These are phyloP conservation scores for Eucalyptus pauciflora DNA, from an alignment of 345 rosid genomes.

Conservation along the genomic window DNA sequence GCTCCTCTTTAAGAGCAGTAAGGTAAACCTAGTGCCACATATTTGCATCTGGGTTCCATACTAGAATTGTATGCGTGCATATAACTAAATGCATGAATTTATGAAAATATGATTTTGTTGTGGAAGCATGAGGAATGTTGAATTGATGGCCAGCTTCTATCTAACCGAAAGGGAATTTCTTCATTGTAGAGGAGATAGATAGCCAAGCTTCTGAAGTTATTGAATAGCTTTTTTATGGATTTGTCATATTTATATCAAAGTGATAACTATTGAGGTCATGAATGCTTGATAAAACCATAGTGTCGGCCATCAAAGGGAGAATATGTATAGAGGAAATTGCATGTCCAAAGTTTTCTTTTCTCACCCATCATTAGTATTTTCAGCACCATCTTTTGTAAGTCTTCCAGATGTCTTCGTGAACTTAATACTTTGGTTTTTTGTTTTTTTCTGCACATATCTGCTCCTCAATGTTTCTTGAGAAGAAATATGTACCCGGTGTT, in stretches of 20 bases:
- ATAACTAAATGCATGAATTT: background rate
- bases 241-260: background rate
- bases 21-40: constrained; percentile 24
- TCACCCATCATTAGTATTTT: background rate
- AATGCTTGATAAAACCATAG: background rate
- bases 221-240: background rate
- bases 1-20: constrained; percentile 73
- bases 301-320: background rate
- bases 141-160: background rate
- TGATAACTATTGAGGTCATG: background rate
- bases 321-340: background rate
- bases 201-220: background rate
- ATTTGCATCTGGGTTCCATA: background rate
- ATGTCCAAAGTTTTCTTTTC: background rate
- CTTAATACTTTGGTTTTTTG: background rate
- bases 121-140: background rate
- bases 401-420: background rate
- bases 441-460: too few relatives aligned
- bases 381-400: background rate
- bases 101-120: background rate
- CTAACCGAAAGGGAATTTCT: background rate
- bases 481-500: background rate
- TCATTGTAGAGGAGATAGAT: background rate
- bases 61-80: background rate
- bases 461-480: background rate